These are phyloP conservation scores for Phytophthora boehmeriae DNA, from an alignment of 352 stramenopile species.

Conservation along the genomic window DNA sequence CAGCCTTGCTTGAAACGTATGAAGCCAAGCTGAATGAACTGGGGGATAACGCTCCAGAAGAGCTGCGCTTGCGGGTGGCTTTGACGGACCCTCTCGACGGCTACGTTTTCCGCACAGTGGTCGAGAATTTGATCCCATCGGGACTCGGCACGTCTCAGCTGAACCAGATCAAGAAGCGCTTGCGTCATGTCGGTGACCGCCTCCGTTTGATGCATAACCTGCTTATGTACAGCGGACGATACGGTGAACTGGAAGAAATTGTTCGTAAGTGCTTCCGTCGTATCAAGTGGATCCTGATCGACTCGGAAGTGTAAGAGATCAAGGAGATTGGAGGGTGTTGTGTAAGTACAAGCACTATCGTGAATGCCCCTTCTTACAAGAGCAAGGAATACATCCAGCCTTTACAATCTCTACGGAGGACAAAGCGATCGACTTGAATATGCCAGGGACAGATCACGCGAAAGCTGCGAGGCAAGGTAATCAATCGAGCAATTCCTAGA, in stretches of 20 bases:
- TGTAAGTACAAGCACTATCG: neutral
- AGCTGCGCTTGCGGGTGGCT: constrained; percentile 70
- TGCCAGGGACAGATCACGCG: constrained; percentile 10
- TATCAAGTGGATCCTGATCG: constrained; percentile 93
- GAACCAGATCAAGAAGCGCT: constrained; percentile 89
- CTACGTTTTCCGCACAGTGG: constrained; percentile 87
- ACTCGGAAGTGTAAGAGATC: constrained; percentile 83
- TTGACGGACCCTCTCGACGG: constrained; percentile 82
- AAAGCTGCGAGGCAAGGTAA: constrained; percentile 7
- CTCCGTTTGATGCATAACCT: constrained; percentile 90
- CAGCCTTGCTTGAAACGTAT: constrained; percentile 66
- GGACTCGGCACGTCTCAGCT: constrained; percentile 83
- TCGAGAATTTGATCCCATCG: constrained; percentile 86
- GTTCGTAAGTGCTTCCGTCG: constrained; percentile 91
- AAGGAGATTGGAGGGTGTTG: neutral
- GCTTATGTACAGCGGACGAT: constrained; percentile 89
- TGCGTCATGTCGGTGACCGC: constrained; percentile 86
- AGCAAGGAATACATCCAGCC: constrained; percentile 1
- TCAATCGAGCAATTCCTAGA: constrained; percentile 30
- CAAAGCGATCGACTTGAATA: constrained; percentile 17
- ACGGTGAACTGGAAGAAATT: constrained; percentile 85
- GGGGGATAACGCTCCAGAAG: constrained; percentile 64
- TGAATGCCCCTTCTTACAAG: neutral
- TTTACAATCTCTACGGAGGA: constrained; percentile 17
- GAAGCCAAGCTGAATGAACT: constrained; percentile 76